Evolutionary conservation across 768 basidiomycete genomes (phyloP).

Genomic region (Rhizopogon rudus): DNA sequence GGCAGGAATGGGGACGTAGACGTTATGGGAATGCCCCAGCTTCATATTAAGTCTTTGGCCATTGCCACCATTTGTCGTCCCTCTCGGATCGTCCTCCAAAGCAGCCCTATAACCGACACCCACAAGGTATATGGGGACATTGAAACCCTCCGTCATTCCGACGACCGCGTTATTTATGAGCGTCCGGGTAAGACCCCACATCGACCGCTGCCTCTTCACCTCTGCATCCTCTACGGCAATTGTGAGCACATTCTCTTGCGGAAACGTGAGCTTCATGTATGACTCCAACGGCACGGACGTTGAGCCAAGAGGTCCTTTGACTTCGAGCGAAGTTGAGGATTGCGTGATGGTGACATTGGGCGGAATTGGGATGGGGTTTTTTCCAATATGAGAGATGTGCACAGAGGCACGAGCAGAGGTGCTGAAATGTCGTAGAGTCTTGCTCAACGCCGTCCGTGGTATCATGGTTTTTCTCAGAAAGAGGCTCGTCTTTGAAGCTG

Average conservation of each 20-base stretch:
- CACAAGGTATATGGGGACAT: slow-evolving; percentile 79
- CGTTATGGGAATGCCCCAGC: slow-evolving; percentile 87
- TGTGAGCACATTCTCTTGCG: slow-evolving; percentile 27
- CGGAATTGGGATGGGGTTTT: slow-evolving; percentile 55
- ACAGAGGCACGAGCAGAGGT: slow-evolving; percentile 43
- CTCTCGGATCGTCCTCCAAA: slow-evolving; percentile 76
- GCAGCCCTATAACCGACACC: slow-evolving; percentile 93
- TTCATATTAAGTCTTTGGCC: slow-evolving; percentile 82
- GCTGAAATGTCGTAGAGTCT: slow-evolving; percentile 38
- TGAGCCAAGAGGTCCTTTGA: slow-evolving; percentile 56
- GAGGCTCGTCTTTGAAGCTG: no score
- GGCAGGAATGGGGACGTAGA: slow-evolving; percentile 76
- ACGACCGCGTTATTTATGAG: slow-evolving; percentile 85
- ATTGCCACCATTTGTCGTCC: slow-evolving; percentile 47
- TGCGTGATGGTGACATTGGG: slow-evolving; percentile 38
- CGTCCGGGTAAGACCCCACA: slow-evolving; percentile 95
- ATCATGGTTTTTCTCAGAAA: slow-evolving; percentile 5
- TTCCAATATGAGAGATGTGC: slow-evolving; percentile 54
- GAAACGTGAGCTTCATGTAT: slow-evolving; percentile 37
- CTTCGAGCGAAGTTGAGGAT: slow-evolving; percentile 35
- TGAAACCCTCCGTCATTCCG: slow-evolving; percentile 88
- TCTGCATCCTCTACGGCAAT: slow-evolving; percentile 52
- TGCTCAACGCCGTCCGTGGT: slow-evolving; percentile 12
- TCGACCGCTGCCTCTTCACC: slow-evolving; percentile 73
- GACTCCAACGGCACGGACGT: slow-evolving; percentile 43